Evolutionary conservation across 1,139 yeast genomes (phyloP).

Genomic region (Meyerozyma carpophila): DNA sequence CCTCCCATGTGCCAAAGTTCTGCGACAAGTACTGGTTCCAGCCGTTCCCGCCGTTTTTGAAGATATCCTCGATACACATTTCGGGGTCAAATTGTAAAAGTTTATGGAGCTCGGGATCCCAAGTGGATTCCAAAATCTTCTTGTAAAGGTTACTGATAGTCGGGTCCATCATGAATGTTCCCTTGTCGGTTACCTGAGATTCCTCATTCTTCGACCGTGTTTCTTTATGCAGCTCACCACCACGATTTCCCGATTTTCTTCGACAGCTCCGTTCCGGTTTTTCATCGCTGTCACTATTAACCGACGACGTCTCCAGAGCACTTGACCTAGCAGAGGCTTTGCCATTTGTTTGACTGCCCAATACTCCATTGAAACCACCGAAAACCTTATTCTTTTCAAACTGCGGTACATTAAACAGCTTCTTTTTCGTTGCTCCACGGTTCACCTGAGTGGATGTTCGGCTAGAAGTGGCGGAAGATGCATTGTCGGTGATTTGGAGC

Average conservation of each 20-base stretch:
- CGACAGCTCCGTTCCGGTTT: neutral
- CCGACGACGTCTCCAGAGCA: neutral
- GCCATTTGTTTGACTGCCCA: neutral
- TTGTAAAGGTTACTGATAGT: conserved; percentile 50
- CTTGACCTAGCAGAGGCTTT: neutral
- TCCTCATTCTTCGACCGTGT: neutral
- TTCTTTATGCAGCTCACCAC: neutral
- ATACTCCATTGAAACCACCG: conserved; percentile 36
- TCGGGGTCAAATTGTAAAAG: conserved; percentile 65
- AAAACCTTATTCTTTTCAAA: conserved; percentile 35
- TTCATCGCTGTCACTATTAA: neutral
- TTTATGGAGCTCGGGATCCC: conserved; percentile 65
- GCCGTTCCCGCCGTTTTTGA: conserved; percentile 64
- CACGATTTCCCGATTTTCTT: neutral
- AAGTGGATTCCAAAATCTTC: conserved; percentile 62
- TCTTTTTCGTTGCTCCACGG: conserved; percentile 4
- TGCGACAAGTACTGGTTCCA: conserved; percentile 40
- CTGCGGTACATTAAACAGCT: conserved; percentile 29
- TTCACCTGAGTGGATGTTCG: conserved; percentile 1
- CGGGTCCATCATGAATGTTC: conserved; percentile 36
- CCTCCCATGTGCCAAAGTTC: conserved; percentile 9
- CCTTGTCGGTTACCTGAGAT: neutral
- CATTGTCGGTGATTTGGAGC: conserved; percentile 28
- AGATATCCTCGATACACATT: conserved; percentile 69
- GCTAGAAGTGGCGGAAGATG: conserved; percentile 2